phyloP scores from a whole-genome alignment of 768 basidiomycete genomes.

The Leccinellum rugosiceps region DNA sequence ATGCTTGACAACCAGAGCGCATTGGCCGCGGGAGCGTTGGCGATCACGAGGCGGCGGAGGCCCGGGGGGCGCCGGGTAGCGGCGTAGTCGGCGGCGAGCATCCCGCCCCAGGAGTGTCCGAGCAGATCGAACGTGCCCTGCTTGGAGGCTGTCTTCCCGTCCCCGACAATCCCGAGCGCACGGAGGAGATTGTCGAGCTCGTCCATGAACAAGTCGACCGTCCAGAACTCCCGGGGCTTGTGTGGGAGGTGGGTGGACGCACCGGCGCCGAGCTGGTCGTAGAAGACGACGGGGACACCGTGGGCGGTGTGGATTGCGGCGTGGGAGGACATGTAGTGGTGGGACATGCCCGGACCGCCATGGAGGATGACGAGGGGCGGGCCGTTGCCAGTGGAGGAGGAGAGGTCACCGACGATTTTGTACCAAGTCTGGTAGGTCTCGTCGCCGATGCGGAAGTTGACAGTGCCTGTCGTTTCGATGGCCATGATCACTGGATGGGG shows the following conservation, averaged over 20 bases:
- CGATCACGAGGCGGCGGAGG: conserved; percentile 34
- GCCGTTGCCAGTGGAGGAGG: conserved; percentile 2
- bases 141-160: neutral
- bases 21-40: conserved; percentile 31
- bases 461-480: conserved; percentile 13
- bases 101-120: conserved; percentile 58
- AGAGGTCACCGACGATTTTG: conserved; percentile 39
- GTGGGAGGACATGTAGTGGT: conserved; percentile 36
- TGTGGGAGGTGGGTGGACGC: conserved; percentile 41
- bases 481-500: neutral
- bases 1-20: conserved; percentile 23
- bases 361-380: conserved; percentile 38
- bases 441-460: conserved; percentile 16
- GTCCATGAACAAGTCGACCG: conserved; percentile 46
- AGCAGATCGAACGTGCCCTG: conserved; percentile 38
- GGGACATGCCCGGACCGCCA: conserved; percentile 37
- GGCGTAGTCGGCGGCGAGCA: conserved; percentile 41
- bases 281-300: conserved; percentile 41
- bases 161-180: conserved; percentile 36
- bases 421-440: conserved; percentile 40
- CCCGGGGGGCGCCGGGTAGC: conserved; percentile 35
- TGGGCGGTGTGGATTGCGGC: conserved; percentile 27
- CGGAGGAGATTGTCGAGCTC: conserved; percentile 49
- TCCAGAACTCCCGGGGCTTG: conserved; percentile 39
- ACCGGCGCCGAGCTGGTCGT: conserved; percentile 47